Base-by-base conservation (phyloP, 768 basidiomycete species). In the Imleria badia region DNA sequence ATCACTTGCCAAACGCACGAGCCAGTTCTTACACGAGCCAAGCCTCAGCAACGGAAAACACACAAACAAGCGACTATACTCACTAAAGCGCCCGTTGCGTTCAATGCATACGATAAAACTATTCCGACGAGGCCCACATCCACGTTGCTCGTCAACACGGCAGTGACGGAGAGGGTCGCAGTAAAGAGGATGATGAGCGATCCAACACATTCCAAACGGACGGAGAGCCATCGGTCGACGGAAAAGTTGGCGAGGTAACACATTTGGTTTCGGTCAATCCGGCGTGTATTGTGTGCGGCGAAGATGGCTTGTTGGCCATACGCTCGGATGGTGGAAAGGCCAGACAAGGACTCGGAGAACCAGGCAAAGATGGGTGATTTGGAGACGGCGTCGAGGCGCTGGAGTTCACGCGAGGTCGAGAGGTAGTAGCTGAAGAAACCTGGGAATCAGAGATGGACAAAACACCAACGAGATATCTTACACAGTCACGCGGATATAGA, bases 361-460 rank as follows among this genome's bases (percentile, higher is more conserved):
- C 87, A 89, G 0, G 87, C 87, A 69, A 96, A 95, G 54, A 98
- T 92, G 1, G 95, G 94, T 0, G 91, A 92, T 36, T 90, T 85
- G 6, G 91, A 91, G 23, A 92, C 87, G 1, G 93, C 89, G 60
- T 94, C 92, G 14, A 95, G 77, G 14, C 92, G 89, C 68, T 94
- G 93, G 23, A 94, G 78, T 67, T 94, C 92, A 23, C 92, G 85
- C 1, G 88, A 91, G 0, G 91, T 93, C 4, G 89, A 78, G 9
- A 94, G 81, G 67, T 94, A 94, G 70, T 96, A 96, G 40, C 91
- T 93, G 60, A 2, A 31, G 22, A 44, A 43, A 3, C 7, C 14
- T 4, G 5, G 31, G 40, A 33, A 23, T 55, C 44, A 45, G 54
- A 43, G 29, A 36, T 2, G 14, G 1, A 43, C 19, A 29, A 15